Evolutionary conservation across 768 basidiomycete species (phyloP).

Genomic region (Hericium rajendrae): DNA sequence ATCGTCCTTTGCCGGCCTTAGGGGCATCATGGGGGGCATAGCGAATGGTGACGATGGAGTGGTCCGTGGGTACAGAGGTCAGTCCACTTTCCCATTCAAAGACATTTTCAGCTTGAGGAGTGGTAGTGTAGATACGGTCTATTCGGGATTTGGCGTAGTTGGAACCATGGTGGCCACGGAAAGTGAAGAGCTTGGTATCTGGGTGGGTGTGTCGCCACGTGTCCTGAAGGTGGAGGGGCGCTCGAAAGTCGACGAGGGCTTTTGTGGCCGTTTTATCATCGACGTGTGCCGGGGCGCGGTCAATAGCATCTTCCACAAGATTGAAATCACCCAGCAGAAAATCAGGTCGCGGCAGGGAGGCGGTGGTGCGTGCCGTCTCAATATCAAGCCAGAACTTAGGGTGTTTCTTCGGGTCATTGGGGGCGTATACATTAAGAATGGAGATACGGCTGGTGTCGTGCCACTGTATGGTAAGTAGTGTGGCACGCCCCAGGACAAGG

Average conservation of each 20-base stretch:
- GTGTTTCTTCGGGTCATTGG: background rate
- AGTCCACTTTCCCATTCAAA: background rate
- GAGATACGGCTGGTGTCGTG: constrained; percentile 1
- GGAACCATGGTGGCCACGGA: background rate
- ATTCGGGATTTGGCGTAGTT: background rate
- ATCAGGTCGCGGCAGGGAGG: constrained; percentile 16
- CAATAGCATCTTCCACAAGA: constrained; percentile 9
- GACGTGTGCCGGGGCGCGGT: background rate
- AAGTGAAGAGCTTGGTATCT: background rate
- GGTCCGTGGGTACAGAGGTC: background rate
- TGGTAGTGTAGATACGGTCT: background rate
- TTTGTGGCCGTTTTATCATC: accelerated
- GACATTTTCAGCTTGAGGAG: background rate
- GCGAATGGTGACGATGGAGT: background rate
- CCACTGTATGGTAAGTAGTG: constrained; percentile 9
- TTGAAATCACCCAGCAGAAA: constrained; percentile 35
- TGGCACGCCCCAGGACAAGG: constrained; percentile 11
- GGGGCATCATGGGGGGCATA: background rate
- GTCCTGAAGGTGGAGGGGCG: background rate
- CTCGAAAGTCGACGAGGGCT: background rate
- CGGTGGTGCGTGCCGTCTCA: too few relatives aligned
- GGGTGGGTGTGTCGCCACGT: background rate
- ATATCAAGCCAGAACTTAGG: too few relatives aligned
- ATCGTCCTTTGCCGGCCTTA: background rate
- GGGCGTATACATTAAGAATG: constrained; percentile 18